A percentile compares a stretch with the other conserved stretches of the same genome.
Evolutionary conservation across 192 early-diverging fungal species (phyloP).

Genomic region (Podochytrium sp.): DNA sequence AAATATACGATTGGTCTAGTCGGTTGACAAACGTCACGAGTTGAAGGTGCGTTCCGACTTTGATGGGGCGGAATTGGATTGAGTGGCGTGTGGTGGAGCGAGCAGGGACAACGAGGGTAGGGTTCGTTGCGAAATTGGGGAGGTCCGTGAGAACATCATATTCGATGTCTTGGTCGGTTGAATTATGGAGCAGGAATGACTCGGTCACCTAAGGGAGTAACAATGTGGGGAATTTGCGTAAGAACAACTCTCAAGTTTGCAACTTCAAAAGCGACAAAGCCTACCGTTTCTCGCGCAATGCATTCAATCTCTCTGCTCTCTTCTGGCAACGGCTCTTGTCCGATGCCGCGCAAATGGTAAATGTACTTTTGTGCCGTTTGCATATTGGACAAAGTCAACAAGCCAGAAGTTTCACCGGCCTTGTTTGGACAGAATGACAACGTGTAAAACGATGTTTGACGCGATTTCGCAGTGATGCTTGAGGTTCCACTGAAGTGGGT

Average conservation of each 20-base stretch:
- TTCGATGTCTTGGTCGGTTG: constrained; percentile 37
- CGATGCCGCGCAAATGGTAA: constrained; percentile 47
- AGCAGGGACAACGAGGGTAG: constrained; percentile 35
- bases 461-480: constrained; percentile 40
- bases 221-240: neutral
- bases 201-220: constrained; percentile 20
- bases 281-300: constrained; percentile 26
- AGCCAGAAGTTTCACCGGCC: constrained; percentile 31
- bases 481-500: constrained; percentile 41
- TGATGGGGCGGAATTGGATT: constrained; percentile 27
- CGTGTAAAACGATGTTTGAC: constrained; percentile 34
- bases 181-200: constrained; percentile 44
- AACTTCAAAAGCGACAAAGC: neutral
- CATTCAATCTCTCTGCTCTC: constrained; percentile 48
- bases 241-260: neutral
- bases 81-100: constrained; percentile 28
- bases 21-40: constrained; percentile 51
- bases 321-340: constrained; percentile 51
- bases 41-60: constrained; percentile 34
- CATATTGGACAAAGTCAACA: constrained; percentile 48
- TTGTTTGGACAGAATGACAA: constrained; percentile 44
- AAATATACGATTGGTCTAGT: constrained; percentile 45
- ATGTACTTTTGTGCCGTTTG: constrained; percentile 54
- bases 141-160: constrained; percentile 53
- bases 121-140: constrained; percentile 28